Percentiles rank a stretch among this genome's conserved stretches.
Conservation (phyloP, 805 yeast species). For the Yarrowia hollandica region DNA sequence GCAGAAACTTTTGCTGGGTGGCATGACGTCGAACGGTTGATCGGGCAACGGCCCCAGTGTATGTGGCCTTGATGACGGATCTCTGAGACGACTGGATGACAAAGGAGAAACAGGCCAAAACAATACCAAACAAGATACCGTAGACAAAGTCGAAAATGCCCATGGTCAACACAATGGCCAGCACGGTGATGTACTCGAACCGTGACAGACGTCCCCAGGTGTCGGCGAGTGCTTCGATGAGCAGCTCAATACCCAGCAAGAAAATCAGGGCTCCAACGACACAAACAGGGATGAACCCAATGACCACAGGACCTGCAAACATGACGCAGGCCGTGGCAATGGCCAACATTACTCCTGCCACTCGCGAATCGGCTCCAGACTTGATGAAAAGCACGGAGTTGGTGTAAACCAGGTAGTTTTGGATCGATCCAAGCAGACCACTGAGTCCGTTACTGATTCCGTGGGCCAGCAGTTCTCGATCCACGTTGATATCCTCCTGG, state of each 20-base stretch:
- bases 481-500: slow-evolving; percentile 78
- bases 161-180: slow-evolving; percentile 89
- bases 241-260: slow-evolving; percentile 83
- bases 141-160: slow-evolving; percentile 93
- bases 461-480: slow-evolving; percentile 90
- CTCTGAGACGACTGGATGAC: slow-evolving; percentile 87
- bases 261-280: slow-evolving; percentile 94
- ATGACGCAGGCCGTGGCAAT: slow-evolving; percentile 75
- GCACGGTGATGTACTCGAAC: slow-evolving; percentile 81
- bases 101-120: slow-evolving; percentile 91
- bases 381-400: slow-evolving; percentile 87
- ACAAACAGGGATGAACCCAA: slow-evolving; percentile 91
- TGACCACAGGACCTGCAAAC: slow-evolving; percentile 87
- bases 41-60: slow-evolving; percentile 83
- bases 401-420: slow-evolving; percentile 92
- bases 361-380: slow-evolving; percentile 88
- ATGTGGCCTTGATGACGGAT: slow-evolving; percentile 77
- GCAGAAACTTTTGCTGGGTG: slow-evolving; percentile 78
- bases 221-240: slow-evolving; percentile 83
- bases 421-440: slow-evolving; percentile 84
- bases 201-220: slow-evolving; percentile 71
- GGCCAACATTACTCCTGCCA: slow-evolving; percentile 89
- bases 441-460: slow-evolving; percentile 86
- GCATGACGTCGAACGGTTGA: slow-evolving; percentile 92
- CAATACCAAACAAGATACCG: slow-evolving; percentile 87